A percentile compares a stretch with the other conserved stretches of the same genome.
Evolutionary conservation across 306 rosid genomes (phyloP).

Genomic region (Vigna radiata): DNA sequence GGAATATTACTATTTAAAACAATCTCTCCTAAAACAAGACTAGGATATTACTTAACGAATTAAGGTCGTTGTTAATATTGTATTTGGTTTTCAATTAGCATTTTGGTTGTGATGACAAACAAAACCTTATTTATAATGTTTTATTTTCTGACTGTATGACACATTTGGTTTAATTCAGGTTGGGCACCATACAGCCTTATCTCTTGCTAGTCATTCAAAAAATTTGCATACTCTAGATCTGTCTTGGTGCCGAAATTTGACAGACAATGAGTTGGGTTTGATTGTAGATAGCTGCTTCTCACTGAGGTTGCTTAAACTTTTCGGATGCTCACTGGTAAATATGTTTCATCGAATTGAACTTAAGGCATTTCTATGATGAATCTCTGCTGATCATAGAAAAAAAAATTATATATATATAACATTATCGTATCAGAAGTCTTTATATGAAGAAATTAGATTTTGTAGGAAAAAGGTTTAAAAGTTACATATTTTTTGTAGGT

Average conservation of each 20-base stretch:
- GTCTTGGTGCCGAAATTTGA: slow-evolving; percentile 83
- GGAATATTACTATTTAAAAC: too few relatives aligned
- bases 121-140: slow-evolving; percentile 2
- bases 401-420: background rate
- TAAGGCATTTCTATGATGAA: slow-evolving; percentile 17
- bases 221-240: slow-evolving; percentile 76
- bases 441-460: background rate
- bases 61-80: slow-evolving; percentile 26
- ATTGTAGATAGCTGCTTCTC: slow-evolving; percentile 81
- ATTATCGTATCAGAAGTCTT: background rate
- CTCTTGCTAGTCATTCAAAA: slow-evolving; percentile 63
- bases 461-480: background rate
- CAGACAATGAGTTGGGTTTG: slow-evolving; percentile 70
- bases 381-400: slow-evolving; percentile 5
- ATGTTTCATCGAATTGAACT: background rate
- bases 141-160: slow-evolving; percentile 40
- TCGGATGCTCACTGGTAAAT: slow-evolving; percentile 89
- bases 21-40: too few relatives aligned
- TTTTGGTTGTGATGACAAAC: slow-evolving; percentile 5
- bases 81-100: slow-evolving; percentile 32
- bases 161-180: slow-evolving; percentile 61
- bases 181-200: slow-evolving; percentile 58
- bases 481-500: slow-evolving; percentile 53
- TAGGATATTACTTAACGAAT: slow-evolving; percentile 9
- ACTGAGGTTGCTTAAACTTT: slow-evolving; percentile 67